Percentiles rank a stretch among this genome's conserved stretches.
Conservation (phyloP, 2,329 filamentous ascomycete genomes). For the Microdochium paspali region DNA sequence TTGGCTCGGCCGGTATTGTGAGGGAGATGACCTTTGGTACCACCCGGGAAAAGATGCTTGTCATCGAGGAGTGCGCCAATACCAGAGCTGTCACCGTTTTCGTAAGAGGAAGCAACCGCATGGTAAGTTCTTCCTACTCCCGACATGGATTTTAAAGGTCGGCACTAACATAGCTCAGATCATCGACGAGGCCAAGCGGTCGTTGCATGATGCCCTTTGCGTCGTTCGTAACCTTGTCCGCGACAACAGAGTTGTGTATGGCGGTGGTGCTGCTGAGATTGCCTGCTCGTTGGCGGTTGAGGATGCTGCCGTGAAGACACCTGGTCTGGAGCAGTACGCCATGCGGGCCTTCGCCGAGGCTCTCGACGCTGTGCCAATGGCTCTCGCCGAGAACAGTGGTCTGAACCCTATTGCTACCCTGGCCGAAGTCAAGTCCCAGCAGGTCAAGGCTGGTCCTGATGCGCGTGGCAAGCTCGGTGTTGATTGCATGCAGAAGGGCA, state of each 20-base stretch:
- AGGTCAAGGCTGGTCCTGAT: slow-evolving; percentile 61
- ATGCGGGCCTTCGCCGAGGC: slow-evolving; percentile 98
- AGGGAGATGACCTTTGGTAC: slow-evolving; percentile 95
- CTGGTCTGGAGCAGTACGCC: slow-evolving; percentile 96
- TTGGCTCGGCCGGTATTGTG: slow-evolving; percentile 82
- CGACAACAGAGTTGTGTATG: slow-evolving; percentile 96
- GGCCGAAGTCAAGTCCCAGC: slow-evolving; percentile 89
- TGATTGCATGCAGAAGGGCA: slow-evolving; percentile 94
- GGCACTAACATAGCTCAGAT: no score
- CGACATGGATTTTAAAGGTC: no score
- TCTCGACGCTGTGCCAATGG: slow-evolving; percentile 88
- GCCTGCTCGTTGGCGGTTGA: slow-evolving; percentile 95
- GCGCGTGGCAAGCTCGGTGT: slow-evolving; percentile 66
- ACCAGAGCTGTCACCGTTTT: slow-evolving; percentile 94
- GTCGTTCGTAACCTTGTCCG: slow-evolving; percentile 93
- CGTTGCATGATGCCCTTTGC: slow-evolving; percentile 92
- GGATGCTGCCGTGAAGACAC: slow-evolving; percentile 87
- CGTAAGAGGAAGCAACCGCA: slow-evolving; percentile 97
- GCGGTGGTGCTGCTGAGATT: slow-evolving; percentile 92
- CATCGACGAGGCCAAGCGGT: slow-evolving; percentile 97
- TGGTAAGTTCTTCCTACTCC: slow-evolving; percentile 55
- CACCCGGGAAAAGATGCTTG: slow-evolving; percentile 97
- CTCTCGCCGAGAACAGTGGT: slow-evolving; percentile 93
- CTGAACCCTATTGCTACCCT: slow-evolving; percentile 93
- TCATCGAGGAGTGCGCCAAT: slow-evolving; percentile 99